Conservation (phyloP, 768 basidiomycete species). For the Sistotremastrum niveocremeum region DNA sequence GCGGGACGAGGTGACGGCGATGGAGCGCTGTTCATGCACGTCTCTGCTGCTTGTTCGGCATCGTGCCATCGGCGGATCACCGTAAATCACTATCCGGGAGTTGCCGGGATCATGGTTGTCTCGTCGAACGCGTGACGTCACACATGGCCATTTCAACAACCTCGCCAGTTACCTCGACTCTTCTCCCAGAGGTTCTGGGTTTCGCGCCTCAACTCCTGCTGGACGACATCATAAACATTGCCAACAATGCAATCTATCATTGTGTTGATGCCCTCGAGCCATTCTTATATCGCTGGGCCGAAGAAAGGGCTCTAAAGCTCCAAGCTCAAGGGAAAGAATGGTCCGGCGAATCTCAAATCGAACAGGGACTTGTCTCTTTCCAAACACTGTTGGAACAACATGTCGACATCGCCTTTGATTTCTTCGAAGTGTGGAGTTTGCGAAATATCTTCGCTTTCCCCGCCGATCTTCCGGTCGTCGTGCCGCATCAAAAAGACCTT, state of each 20-base stretch:
- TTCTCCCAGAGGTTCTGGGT: conserved; percentile 62
- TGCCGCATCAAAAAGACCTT: conserved; percentile 63
- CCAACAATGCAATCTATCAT: conserved; percentile 65
- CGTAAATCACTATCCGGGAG: too few species aligned
- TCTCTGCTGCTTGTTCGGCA: not conserved
- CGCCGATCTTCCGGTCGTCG: conserved; percentile 51
- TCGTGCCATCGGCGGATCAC: too few species aligned
- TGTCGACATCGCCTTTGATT: conserved; percentile 83
- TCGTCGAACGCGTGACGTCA: too few species aligned
- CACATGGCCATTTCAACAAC: too few species aligned
- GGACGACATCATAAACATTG: conserved; percentile 76
- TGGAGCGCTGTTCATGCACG: not conserved
- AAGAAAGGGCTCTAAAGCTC: conserved; percentile 30
- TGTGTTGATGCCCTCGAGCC: conserved; percentile 71
- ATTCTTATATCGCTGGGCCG: conserved; percentile 61
- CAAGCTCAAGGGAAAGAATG: conserved; percentile 26
- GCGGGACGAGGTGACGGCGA: not conserved
- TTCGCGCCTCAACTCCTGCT: conserved; percentile 77
- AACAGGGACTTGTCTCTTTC: conserved; percentile 73
- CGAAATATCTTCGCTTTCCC: conserved; percentile 78
- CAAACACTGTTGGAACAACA: conserved; percentile 83
- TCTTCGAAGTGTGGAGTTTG: conserved; percentile 81
- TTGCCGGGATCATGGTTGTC: too few species aligned
- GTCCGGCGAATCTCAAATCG: conserved; percentile 50
- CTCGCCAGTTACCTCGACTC: conserved; percentile 4